Evolutionary conservation across 2,329 filamentous ascomycete genomes (phyloP), one percentile per base, ranked within the genome.

Genomic region (Colletotrichum sp.): DNA sequence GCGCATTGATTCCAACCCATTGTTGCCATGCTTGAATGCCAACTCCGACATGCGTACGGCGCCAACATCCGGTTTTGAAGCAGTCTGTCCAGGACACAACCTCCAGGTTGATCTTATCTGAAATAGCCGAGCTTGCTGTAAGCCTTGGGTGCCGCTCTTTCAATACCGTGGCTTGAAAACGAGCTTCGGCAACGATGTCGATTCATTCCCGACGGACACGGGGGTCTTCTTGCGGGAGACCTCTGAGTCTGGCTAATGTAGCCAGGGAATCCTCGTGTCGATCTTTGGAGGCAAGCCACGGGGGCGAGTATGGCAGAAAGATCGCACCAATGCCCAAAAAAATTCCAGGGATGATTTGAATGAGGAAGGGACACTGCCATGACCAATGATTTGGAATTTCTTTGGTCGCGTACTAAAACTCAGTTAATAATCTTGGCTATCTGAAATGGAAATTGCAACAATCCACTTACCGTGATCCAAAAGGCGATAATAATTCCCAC

Each of bases 401-500:
- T 8, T 84, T 81, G 1, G 88, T 90, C 3, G 85, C 89, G 72
- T 90, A 92, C 0, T 44, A 10, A 5, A 3, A 18, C 3, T 44
- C 8, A n/a, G 18, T 44, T n/a, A n/a, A n/a, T 18, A 18, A 18
- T 18, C 16, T 18, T 2, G 3, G 36, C 16, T 44, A 44, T 18
- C 8, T 7, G 16, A 18, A 1, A 18, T 8, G 0, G 16, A 9
- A 18, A 44, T 0, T 3, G 8, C 16, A 44, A 44, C 4, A 1
- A 44, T 44, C 16, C 39, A 44, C 18, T 44, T 44, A n/a, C 39
- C 1, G 88, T 89, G 36, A 89, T 89, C 86, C 88, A 91, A 78
- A 86, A 91, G 3, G 89, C 86, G 28, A 90, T 82, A 6, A 90
- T 85, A 71, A 87, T 87, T 5, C 88, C 91, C 64, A 87, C 86